These are phyloP conservation scores for Claviceps africana DNA, from an alignment of 2,329 filamentous ascomycete genomes.

Conservation along the genomic window DNA sequence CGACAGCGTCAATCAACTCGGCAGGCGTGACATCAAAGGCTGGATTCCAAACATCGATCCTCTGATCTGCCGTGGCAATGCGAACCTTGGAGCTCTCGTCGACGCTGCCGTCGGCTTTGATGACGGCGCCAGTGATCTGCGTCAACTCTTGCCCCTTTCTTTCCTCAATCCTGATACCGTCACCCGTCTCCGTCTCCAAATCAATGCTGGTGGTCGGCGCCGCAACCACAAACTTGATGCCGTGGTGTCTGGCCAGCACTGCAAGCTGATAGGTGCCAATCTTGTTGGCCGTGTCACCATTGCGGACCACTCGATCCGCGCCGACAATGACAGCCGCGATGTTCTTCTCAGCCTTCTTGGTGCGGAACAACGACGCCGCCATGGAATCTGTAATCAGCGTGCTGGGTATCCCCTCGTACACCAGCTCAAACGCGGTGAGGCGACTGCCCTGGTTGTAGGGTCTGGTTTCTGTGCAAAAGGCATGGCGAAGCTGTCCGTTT, in stretches of 20 bases:
- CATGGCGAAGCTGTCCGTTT: conserved; percentile 55
- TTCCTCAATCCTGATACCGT: conserved; percentile 82
- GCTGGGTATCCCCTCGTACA: conserved; percentile 80
- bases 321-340: conserved; percentile 86
- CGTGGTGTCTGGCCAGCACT: conserved; percentile 77
- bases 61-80: conserved; percentile 65
- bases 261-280: conserved; percentile 90
- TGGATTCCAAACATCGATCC: conserved; percentile 87
- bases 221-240: conserved; percentile 86
- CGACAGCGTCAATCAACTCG: conserved; percentile 78
- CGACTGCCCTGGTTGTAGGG: conserved; percentile 97
- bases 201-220: conserved; percentile 93
- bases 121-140: conserved; percentile 63
- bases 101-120: conserved; percentile 47
- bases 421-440: conserved; percentile 90
- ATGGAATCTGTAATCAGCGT: conserved; percentile 94
- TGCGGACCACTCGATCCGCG: conserved; percentile 86
- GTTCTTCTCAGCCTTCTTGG: conserved; percentile 45
- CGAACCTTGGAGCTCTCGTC: conserved; percentile 50
- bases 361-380: conserved; percentile 70
- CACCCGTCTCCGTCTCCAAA: conserved; percentile 60
- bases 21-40: conserved; percentile 91
- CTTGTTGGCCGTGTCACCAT: conserved; percentile 97
- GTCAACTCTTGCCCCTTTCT: conserved; percentile 71
- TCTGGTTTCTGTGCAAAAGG: conserved; percentile 91